Evolutionary conservation across 2,329 filamentous ascomycete genomes (phyloP), one percentile per base, ranked within the genome.

Genomic region (Pseudogymnoascus sp.): DNA sequence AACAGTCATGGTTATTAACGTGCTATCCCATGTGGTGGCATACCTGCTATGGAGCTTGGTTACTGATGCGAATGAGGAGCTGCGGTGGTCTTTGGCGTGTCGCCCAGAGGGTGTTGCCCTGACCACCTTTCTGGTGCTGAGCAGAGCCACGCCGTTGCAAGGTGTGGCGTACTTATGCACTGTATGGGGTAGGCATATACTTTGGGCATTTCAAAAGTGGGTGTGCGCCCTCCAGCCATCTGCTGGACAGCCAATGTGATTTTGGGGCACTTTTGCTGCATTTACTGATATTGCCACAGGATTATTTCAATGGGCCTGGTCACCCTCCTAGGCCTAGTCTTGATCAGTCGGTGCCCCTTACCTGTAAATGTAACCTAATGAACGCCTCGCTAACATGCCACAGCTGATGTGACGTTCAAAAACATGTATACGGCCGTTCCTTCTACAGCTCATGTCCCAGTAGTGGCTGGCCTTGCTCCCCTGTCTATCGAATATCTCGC

Each of bases 121-220:
- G 25, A 54, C 47, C 47, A 54, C 25, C 47, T 54, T 54, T 32
- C 47, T 54, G n/a, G 47, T 54, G 25, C 28, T 54, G 47, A 54
- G 47, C 47, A 54, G 47, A 32, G 47, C 47, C n/a, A 54, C 47
- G 25, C 47, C 47, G 47, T 18, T 54, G 47, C 47, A 54, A 30
- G 47, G 47, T 32, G 47, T 54, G 47, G 47, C 47, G n/a, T 54
- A 54, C 47, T 32, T 54, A 54, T 54, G 47, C 47, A 54, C 47
- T 18, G 47, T 54, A 12, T 54, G 47, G 47, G 47, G 28, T 12
- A 28, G 25, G 28, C 47, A 54, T 54, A 54, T 54, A 30, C 47
- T 54, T 3, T 54, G 47, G 47, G 47, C 47, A 32, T 32, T 54
- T 8, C 47, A 54, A 32, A 54, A 54, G 47, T 54, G 47, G 47